Percentiles rank a stretch among this genome's conserved stretches.
Conservation (phyloP, 352 stramenopile genomes). For the Phytophthora ramorum region DNA sequence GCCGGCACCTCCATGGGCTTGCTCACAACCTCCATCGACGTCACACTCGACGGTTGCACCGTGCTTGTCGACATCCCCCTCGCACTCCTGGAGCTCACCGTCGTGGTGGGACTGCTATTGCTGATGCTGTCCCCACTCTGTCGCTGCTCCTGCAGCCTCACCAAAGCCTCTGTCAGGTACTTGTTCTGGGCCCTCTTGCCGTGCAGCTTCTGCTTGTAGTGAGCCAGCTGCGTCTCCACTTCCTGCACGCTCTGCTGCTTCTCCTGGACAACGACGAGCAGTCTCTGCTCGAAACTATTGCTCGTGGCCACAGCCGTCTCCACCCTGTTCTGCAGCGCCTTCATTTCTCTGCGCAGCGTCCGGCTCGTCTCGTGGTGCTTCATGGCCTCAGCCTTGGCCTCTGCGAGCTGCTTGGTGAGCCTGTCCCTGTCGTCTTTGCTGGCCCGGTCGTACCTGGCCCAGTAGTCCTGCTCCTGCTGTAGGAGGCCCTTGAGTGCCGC, state of each 20-base stretch:
- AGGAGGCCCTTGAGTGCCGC: conserved; percentile 46
- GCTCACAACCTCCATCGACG: conserved; percentile 5
- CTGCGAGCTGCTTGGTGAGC: conserved; percentile 34
- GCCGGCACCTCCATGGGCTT: conserved; percentile 7
- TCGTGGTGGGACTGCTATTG: conserved; percentile 3
- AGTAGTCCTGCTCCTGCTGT: conserved; percentile 63
- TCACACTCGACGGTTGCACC: neutral
- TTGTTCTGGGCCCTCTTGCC: conserved; percentile 69
- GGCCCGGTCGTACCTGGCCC: conserved; percentile 33
- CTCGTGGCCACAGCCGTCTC: conserved; percentile 55
- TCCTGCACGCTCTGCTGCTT: conserved; percentile 46
- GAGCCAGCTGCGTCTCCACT: conserved; percentile 42
- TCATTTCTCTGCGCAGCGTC: conserved; percentile 46
- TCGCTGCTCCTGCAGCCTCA: conserved; percentile 37
- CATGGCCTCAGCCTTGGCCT: conserved; percentile 39
- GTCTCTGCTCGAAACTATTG: conserved; percentile 58
- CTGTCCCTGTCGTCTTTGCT: conserved; percentile 41
- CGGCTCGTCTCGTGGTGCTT: conserved; percentile 46
- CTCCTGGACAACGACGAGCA: conserved; percentile 51
- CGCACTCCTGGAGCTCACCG: neutral
- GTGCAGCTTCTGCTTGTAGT: conserved; percentile 53
- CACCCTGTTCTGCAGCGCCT: conserved; percentile 54
- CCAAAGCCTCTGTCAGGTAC: conserved; percentile 59
- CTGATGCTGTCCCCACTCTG: conserved; percentile 20
- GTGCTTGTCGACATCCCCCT: neutral